phyloP scores from a whole-genome alignment of 495 filamentous ascomycete species.

The Penicillium malachiteum region DNA sequence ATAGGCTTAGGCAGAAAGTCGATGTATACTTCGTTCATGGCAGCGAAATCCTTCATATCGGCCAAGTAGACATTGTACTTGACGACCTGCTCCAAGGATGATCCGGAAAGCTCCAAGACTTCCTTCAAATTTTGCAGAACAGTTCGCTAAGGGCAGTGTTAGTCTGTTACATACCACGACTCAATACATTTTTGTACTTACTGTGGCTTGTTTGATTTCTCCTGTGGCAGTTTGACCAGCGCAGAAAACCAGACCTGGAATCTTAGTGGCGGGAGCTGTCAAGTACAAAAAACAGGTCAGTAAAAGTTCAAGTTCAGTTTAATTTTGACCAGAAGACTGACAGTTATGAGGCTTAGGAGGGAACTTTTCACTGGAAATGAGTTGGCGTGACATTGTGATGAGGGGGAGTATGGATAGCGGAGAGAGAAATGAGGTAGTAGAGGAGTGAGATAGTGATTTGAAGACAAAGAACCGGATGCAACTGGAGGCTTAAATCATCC shows the following conservation, averaged over 20 bases:
- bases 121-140: conserved; percentile 59
- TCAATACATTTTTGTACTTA: conserved; percentile 13
- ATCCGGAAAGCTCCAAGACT: conserved; percentile 62
- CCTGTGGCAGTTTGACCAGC: conserved; percentile 43
- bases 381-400: conserved; percentile 38
- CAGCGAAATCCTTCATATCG: conserved; percentile 66
- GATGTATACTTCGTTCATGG: conserved; percentile 60
- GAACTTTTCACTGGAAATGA: conserved; percentile 43
- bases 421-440: too few relatives aligned
- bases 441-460: not conserved
- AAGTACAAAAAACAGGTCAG: too few relatives aligned
- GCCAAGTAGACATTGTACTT: conserved; percentile 69
- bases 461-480: too few relatives aligned
- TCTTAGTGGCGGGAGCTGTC: conserved; percentile 35
- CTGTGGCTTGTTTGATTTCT: conserved; percentile 42
- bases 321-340: conserved; percentile 9
- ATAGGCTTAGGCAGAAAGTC: conserved; percentile 39
- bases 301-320: too few relatives aligned
- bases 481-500: too few relatives aligned
- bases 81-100: conserved; percentile 59
- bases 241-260: conserved; percentile 41
- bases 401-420: not conserved
- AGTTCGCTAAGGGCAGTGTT: conserved; percentile 12
- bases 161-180: not conserved
- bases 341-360: conserved; percentile 44